Base-by-base conservation (phyloP, 805 yeast species). In the Candida vartiovaarae region DNA sequence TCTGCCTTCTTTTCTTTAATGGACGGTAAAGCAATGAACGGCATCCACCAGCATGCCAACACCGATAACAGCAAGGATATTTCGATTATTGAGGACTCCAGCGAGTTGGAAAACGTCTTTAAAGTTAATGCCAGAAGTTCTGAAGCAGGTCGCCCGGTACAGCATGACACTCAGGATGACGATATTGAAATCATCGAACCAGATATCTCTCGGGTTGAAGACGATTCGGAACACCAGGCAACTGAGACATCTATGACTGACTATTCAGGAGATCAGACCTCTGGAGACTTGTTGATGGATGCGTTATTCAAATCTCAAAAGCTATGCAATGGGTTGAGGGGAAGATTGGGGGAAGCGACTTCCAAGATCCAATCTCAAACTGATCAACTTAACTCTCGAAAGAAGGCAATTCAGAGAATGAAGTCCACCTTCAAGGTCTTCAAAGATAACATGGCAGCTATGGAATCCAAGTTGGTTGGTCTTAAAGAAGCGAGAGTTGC, bases 141-240 rank as follows among this genome's bases (percentile, higher is more conserved):
- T 15, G 26, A n/a, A 11, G 2, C 27, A 8, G 25, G 8, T 9
- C 40, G 15, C 6, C 26, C 6, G 3, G 20, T 35, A 8, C 27
- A 24, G 24, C 20, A 15, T 15, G 38, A 42, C n/a, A 31, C 8
- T n/a, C 40, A 34, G 7, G 48, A 39, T n/a, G 50, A 65, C 45
- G 71, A 65, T 33, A 40, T 66, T n/a, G 66, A 66, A 32, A 64
- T 75, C 59, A 62, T 75, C 6, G 62, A 73, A 61, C 51, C 69
- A 43, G 60, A 57, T 23, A 52, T 64, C 23, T n/a, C 46, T 5
- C 30, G 11, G 9, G 28, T 39, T 6, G 36, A 41, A 5, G 31
- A 26, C 7, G 34, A 23, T 2, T 32, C 8, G 5, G 20, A 15
- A 15, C 20, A 15, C 20, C 40, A 26, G 27, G 36, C 30, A 28